These are phyloP conservation scores for Stephania cephalantha DNA, from an alignment of 164 flowering plant genomes.

Conservation along the genomic window DNA sequence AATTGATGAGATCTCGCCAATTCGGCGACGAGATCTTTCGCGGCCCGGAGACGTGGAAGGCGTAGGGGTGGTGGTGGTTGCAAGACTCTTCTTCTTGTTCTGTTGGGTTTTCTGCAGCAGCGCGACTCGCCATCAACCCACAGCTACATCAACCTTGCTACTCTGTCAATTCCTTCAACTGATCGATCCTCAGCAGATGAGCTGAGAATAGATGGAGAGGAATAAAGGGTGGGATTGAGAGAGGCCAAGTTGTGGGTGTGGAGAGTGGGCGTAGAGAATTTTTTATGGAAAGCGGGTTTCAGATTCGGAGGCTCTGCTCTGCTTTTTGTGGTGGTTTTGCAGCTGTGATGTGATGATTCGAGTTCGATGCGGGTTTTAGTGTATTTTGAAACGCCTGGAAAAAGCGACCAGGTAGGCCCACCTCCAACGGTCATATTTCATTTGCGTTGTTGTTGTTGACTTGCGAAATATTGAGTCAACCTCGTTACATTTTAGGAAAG, in stretches of 20 bases:
- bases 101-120: constrained; percentile 5
- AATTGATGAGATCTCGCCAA: constrained; percentile 77
- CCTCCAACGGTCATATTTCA: neutral
- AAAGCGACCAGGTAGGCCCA: neutral
- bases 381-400: neutral
- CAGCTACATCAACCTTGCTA: neutral
- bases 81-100: constrained; percentile 18
- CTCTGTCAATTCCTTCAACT: constrained; percentile 3
- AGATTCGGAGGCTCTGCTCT: neutral
- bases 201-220: neutral
- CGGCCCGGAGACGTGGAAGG: constrained; percentile 86
- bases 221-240: neutral
- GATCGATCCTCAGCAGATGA: constrained; percentile 5
- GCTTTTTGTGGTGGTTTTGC: neutral
- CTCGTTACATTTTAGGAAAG: no score
- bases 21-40: constrained; percentile 69
- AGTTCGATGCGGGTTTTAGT: constrained; percentile 1
- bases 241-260: neutral
- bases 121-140: constrained; percentile 31
- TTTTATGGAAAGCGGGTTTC: neutral
- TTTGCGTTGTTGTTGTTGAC: neutral
- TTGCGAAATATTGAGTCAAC: neutral
- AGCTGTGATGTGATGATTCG: constrained; percentile 11
- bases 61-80: constrained; percentile 61
- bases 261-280: neutral